Base-by-base conservation (phyloP, 805 yeast genomes). In the Pichia gijzeniarum region DNA sequence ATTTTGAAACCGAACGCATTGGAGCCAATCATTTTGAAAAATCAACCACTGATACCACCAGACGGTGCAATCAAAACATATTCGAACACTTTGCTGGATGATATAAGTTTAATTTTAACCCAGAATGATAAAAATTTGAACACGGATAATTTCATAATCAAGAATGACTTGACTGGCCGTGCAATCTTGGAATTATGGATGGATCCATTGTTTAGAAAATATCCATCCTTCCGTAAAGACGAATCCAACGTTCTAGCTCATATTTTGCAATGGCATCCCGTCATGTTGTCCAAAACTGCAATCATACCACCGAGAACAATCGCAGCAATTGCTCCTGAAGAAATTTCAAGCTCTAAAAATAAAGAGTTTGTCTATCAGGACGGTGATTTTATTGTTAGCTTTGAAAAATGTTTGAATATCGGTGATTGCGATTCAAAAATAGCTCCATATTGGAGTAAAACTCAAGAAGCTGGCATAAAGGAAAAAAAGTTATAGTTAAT, bases 241-340 rank as follows among this genome's bases (percentile, higher is more conserved):
- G 83, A 80, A 5, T 79, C 77, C 48, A 72, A 75, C n/a, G 90
- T 93, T 0, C 59, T 91, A 36, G 76, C 86, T n/a, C 98, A 93
- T 61, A 70, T 89, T 38, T 70, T 89, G 54, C 97, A 88, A 64
- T 93, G 98, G 99, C 99, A 91, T 61, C 95, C 96, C 12, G 78
- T 76, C 25, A 67, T 85, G 22, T 70, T 93, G 53, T 74, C 84
- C 44, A 83, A 79, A 57, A 72, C 93, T 3, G 83, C 88, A 0
- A 62, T 91, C 14, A 76, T 93, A 1, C 85, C 88, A 12, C 45
- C 49, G 22, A 38, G 47, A 32, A 40, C 47, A 17, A 47, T 47
- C 17, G 31, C 33, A 17, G 34, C 44, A 5, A 20, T 36, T 4
- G 19, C 40, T 12, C 21, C 38, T 3, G 25, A n/a, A 8, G 6